A percentile compares a stretch with the other conserved stretches of the same genome.
Conservation (phyloP, 2,329 filamentous ascomycete species). For the Cladosporium sp. region DNA sequence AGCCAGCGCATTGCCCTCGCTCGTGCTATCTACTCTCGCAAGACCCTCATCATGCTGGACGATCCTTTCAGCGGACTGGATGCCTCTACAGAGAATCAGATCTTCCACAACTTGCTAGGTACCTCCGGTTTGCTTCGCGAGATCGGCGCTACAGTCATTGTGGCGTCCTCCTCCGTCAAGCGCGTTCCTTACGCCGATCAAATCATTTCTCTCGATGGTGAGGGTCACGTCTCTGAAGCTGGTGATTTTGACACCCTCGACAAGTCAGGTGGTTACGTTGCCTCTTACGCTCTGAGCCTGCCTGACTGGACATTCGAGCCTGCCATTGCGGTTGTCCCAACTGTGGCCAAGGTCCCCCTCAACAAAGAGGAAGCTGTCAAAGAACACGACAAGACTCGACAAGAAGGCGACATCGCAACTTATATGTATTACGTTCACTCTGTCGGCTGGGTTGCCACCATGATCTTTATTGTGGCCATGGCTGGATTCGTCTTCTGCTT, state of each 20-base stretch:
- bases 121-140: constrained; percentile 41
- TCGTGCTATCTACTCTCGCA: constrained; percentile 48
- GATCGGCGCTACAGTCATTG: constrained; percentile 36
- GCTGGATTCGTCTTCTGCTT: constrained; percentile 21
- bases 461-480: constrained; percentile 10
- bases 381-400: constrained; percentile 36
- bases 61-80: constrained; percentile 52
- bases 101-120: constrained; percentile 46
- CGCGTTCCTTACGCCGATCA: constrained; percentile 35
- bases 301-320: constrained; percentile 8
- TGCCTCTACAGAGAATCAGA: constrained; percentile 44
- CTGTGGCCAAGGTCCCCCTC: not conserved
- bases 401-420: constrained; percentile 38
- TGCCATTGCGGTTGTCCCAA: not conserved
- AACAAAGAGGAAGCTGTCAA: constrained; percentile 26
- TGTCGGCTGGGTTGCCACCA: constrained; percentile 11
- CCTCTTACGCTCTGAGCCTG: not conserved
- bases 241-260: constrained; percentile 32
- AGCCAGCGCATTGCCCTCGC: constrained; percentile 48
- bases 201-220: constrained; percentile 33
- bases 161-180: constrained; percentile 37
- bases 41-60: constrained; percentile 47
- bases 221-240: constrained; percentile 32
- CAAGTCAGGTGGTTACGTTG: constrained; percentile 15
- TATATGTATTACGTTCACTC: constrained; percentile 22